A percentile compares a stretch with the other conserved stretches of the same genome.
Conservation (phyloP, 768 basidiomycete genomes). For the Hydnum rufescens region DNA sequence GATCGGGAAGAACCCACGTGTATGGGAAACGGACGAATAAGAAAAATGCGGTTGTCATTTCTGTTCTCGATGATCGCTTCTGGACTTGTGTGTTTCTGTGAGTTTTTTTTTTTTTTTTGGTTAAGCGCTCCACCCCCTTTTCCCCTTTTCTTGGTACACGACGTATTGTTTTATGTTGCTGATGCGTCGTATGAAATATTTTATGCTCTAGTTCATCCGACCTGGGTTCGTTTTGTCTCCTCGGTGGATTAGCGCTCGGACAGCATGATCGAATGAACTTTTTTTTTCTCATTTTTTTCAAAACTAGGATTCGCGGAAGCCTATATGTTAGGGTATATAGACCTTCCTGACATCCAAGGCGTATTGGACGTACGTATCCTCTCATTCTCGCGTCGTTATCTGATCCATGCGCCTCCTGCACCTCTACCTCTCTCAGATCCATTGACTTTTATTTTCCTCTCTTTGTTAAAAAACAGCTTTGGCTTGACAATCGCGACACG, state of each 20-base stretch:
- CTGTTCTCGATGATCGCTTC: not conserved
- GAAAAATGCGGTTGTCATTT: too few relatives aligned
- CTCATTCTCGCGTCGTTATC: not conserved
- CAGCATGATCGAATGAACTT: not conserved
- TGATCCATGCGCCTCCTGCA: conserved; percentile 1
- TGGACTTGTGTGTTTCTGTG: not conserved
- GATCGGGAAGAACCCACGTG: too few relatives aligned
- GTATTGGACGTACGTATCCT: not conserved
- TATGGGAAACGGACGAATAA: too few relatives aligned
- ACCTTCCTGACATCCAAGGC: not conserved
- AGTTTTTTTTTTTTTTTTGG: not conserved
- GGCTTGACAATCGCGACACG: conserved; percentile 5
- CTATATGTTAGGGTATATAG: conserved; percentile 7
- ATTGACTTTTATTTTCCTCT: not conserved
- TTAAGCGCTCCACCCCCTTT: too few relatives aligned
- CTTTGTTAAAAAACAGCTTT: not conserved
- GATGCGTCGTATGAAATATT: too few relatives aligned
- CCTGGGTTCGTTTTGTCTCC: too few relatives aligned
- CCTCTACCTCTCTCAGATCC: not conserved
- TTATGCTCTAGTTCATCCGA: too few relatives aligned
- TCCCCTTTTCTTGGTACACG: too few relatives aligned
- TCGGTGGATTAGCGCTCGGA: too few relatives aligned
- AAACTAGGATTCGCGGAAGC: conserved; percentile 6
- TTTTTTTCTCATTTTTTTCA: not conserved
- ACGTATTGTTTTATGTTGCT: too few relatives aligned